A percentile compares a stretch with the other conserved stretches of the same genome.
These are phyloP conservation scores for Hypoxylon sp. DNA, from an alignment of 2,329 filamentous ascomycete species.

Conservation along the genomic window DNA sequence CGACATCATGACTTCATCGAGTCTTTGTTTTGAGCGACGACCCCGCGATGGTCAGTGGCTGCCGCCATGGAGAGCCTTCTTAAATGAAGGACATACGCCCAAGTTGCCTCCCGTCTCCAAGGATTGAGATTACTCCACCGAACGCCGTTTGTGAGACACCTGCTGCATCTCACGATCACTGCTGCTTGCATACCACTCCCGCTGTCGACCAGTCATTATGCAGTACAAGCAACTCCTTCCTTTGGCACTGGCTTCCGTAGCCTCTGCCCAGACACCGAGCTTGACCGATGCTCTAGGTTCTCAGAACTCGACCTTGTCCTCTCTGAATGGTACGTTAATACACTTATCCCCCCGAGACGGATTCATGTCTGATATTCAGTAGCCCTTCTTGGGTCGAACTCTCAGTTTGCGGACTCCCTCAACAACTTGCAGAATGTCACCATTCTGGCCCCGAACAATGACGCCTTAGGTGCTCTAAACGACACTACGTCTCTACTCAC, in stretches of 20 bases:
- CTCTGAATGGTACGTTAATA: slow-evolving; percentile 37
- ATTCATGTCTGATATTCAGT: not conserved
- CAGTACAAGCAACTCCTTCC: slow-evolving; percentile 32
- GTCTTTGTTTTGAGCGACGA: slow-evolving; percentile 25
- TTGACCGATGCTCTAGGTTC: slow-evolving; percentile 45
- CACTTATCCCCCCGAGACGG: not conserved
- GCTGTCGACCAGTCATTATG: slow-evolving; percentile 31
- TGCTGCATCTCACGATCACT: not conserved
- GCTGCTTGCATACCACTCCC: not conserved
- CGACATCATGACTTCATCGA: slow-evolving; percentile 43
- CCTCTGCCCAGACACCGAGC: slow-evolving; percentile 39
- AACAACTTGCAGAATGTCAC: slow-evolving; percentile 64
- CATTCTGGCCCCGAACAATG: slow-evolving; percentile 70
- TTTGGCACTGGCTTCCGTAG: slow-evolving; percentile 36
- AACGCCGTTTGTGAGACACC: slow-evolving; percentile 1
- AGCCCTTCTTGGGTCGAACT: slow-evolving; percentile 45
- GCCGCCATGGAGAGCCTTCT: slow-evolving; percentile 10
- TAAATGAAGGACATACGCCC: slow-evolving; percentile 24
- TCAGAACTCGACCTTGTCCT: slow-evolving; percentile 43
- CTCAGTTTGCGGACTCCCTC: slow-evolving; percentile 33
- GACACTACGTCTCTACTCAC: slow-evolving; percentile 47
- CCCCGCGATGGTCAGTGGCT: slow-evolving; percentile 22
- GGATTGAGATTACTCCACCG: not conserved
- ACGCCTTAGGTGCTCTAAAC: slow-evolving; percentile 60
- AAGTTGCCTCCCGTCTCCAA: not conserved